Evolutionary conservation across 2,329 filamentous ascomycete species (phyloP), one percentile per base, ranked within the genome.

Genomic region (Tolypocladium guangdongense): DNA sequence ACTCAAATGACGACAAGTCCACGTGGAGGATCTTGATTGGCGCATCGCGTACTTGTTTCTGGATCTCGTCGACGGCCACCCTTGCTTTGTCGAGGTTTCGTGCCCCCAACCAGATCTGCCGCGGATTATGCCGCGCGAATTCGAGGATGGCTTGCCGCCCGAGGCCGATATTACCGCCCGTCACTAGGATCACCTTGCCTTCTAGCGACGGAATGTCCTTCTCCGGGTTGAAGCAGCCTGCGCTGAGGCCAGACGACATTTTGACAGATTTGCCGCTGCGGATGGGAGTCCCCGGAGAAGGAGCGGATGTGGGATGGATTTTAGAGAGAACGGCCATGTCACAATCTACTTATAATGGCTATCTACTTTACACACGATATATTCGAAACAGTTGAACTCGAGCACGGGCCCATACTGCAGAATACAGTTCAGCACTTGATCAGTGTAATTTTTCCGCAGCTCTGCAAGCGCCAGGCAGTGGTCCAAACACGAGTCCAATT

Each of bases 81-180:
- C 66, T 62, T 18, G 65, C 67, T 46, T 66, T 66, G 8, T 66
- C 64, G 33, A 69, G 64, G 20, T 68, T 74, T 32, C 60, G 74
- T 57, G 59, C 70, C 5, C 58, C 57, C 20, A 63, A 54, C 57
- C 59, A 63, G 50, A 63, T 58, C 47, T 58, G 53, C 11, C 50
- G 50, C 18, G 61, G 60, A 10, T 38, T 52, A 46, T 63, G 59
- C 30, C 50, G 57, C 12, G 56, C 55, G 32, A 55, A 57, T 22
- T 63, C 58, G 8, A 62, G 52, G n/a, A 59, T 41, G 27, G 59
- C 47, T 27, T 60, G 54, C 57, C 95, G 74, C 35, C 90, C 90
- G 53, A 96, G 72, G 14, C 90, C 90, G 66, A 87, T 77, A 45
- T 89, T 89, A 64, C 88, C 90, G 51, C 90, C 90, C 0, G 90